These are phyloP conservation scores for Elongisporangium undulatum DNA, from an alignment of 352 stramenopile genomes.

Conservation along the genomic window DNA sequence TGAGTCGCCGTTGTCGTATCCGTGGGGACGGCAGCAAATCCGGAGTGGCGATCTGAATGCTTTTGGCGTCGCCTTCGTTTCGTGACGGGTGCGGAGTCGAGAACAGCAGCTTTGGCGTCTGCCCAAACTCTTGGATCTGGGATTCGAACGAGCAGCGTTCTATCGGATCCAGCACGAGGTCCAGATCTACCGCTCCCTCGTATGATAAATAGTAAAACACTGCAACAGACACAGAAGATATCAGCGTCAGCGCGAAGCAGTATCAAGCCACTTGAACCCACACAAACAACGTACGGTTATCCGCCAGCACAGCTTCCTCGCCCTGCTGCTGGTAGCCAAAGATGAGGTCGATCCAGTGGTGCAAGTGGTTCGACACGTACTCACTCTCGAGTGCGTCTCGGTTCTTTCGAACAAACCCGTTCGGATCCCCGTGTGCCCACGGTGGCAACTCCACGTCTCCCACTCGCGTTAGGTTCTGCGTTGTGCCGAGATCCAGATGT, in stretches of 20 bases:
- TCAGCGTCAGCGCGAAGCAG: too few relatives aligned
- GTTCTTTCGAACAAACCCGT: slow-evolving; percentile 91
- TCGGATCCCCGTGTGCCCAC: slow-evolving; percentile 89
- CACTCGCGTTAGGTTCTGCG: slow-evolving; percentile 80
- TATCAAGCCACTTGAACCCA: background rate
- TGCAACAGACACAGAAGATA: slow-evolving; percentile 21
- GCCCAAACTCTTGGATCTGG: slow-evolving; percentile 92
- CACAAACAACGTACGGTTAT: slow-evolving; percentile 63
- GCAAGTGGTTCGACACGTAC: slow-evolving; percentile 92
- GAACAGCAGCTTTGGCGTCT: slow-evolving; percentile 85
- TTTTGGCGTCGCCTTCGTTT: slow-evolving; percentile 21
- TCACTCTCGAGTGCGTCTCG: slow-evolving; percentile 95
- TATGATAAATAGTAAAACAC: slow-evolving; percentile 92
- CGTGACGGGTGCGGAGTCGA: slow-evolving; percentile 58
- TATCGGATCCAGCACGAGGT: slow-evolving; percentile 81
- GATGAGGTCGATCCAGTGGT: slow-evolving; percentile 98
- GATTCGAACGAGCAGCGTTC: slow-evolving; percentile 90
- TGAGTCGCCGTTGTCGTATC: slow-evolving; percentile 11
- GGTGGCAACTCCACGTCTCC: slow-evolving; percentile 91
- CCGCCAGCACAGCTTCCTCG: slow-evolving; percentile 72
- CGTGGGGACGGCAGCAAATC: slow-evolving; percentile 48
- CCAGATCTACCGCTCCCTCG: slow-evolving; percentile 80
- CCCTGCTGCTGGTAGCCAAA: slow-evolving; percentile 97
- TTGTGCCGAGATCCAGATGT: slow-evolving; percentile 93
- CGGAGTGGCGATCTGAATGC: slow-evolving; percentile 38